A percentile compares a stretch with the other conserved stretches of the same genome.
These are phyloP conservation scores for Lotmaria passim DNA, from an alignment of 208 protist species.

Conservation along the genomic window DNA sequence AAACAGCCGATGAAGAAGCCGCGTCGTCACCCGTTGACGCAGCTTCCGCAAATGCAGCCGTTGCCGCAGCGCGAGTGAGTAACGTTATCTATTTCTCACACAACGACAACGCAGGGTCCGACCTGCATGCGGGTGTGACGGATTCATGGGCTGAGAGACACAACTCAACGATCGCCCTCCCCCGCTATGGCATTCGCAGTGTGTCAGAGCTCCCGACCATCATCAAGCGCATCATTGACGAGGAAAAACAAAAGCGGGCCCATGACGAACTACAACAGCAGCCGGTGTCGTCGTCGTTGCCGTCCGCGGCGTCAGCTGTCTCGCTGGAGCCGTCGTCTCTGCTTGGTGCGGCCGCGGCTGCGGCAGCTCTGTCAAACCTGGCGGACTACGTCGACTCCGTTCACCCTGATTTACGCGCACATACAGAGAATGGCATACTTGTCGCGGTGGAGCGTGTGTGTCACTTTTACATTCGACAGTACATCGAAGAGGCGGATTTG, in stretches of 20 bases:
- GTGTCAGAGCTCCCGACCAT: conserved; percentile 37
- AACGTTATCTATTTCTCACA: neutral
- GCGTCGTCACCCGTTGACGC: neutral
- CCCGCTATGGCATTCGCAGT: conserved; percentile 37
- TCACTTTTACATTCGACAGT: conserved; percentile 19
- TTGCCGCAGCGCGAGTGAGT: neutral
- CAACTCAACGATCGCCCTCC: neutral
- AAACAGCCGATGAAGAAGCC: neutral
- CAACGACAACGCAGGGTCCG: neutral
- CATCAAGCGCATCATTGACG: conserved; percentile 24
- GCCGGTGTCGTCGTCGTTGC: neutral
- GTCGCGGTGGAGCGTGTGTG: conserved; percentile 13
- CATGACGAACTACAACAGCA: neutral
- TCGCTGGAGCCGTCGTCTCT: neutral
- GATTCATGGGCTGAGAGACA: too few species aligned
- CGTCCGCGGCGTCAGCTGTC: neutral
- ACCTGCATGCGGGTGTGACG: neutral
- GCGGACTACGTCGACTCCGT: conserved; percentile 12
- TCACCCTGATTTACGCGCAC: conserved; percentile 14
- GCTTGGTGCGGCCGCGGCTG: neutral
- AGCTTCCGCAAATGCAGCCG: neutral
- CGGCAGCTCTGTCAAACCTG: conserved; percentile 10
- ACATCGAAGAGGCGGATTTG: conserved; percentile 10
- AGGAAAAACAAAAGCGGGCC: conserved; percentile 4
- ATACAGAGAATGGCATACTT: conserved; percentile 6